A percentile compares a stretch with the other conserved stretches of the same genome.
Evolutionary conservation across 306 rosid species (phyloP).

Genomic region (Quercus engelmannii): DNA sequence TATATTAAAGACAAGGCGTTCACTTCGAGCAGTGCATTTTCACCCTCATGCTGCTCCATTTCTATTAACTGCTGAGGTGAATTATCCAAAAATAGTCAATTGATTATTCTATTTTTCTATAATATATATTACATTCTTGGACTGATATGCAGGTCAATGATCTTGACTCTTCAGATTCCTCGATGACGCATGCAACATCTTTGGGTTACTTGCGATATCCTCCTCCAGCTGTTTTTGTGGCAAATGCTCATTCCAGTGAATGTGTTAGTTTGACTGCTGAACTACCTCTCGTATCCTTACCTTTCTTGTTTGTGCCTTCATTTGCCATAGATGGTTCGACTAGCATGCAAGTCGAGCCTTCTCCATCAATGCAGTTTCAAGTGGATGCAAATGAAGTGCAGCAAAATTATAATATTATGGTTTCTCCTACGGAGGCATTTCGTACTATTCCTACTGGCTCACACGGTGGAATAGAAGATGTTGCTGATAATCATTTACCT

Average conservation of each 20-base stretch:
- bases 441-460: conserved; percentile 32
- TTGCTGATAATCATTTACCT: conserved; percentile 27
- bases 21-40: conserved; percentile 53
- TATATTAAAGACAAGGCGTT: conserved; percentile 44
- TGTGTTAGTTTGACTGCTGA: conserved; percentile 28
- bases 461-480: conserved; percentile 27
- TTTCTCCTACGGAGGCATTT: conserved; percentile 18
- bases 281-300: conserved; percentile 19
- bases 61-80: conserved; percentile 47
- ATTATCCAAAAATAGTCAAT: conserved; percentile 10
- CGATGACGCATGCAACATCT: conserved; percentile 38
- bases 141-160: conserved; percentile 43
- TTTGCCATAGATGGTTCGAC: conserved; percentile 20
- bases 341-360: conserved; percentile 29
- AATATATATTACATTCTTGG: conserved; percentile 9
- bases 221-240: conserved; percentile 39
- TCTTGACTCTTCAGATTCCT: conserved; percentile 43
- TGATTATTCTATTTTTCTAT: conserved; percentile 11
- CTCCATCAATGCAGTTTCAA: conserved; percentile 25
- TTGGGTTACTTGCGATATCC: conserved; percentile 40
- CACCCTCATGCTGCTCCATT: conserved; percentile 44
- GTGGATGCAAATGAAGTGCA: conserved; percentile 20
- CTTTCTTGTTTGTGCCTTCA: conserved; percentile 34
- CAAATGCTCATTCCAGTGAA: conserved; percentile 24
- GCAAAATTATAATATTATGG: conserved; percentile 14